Percentiles rank a stretch among this genome's conserved stretches.
Conservation (phyloP, 257 asterid genomes). For the Solanum tarijense region DNA sequence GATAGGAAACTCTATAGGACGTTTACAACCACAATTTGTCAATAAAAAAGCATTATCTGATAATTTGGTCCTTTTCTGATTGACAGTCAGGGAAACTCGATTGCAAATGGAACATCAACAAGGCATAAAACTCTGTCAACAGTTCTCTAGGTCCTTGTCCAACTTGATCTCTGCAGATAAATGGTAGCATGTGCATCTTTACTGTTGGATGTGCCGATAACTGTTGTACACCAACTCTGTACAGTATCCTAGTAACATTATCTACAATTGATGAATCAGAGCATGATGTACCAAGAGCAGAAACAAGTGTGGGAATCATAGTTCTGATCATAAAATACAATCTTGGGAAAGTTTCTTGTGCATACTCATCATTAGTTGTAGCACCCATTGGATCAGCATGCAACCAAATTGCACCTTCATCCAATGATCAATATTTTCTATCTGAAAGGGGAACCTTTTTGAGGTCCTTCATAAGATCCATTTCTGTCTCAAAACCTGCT, state of each 20-base stretch:
- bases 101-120: slow-evolving; percentile 73
- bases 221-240: slow-evolving; percentile 66
- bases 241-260: slow-evolving; percentile 62
- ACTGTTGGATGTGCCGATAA: slow-evolving; percentile 81
- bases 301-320: slow-evolving; percentile 55
- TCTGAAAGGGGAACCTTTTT: slow-evolving; percentile 64
- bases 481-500: slow-evolving; percentile 24
- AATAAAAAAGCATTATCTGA: slow-evolving; percentile 44
- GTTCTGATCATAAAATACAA: slow-evolving; percentile 51
- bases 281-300: slow-evolving; percentile 34
- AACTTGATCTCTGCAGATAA: slow-evolving; percentile 34
- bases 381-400: slow-evolving; percentile 30
- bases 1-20: slow-evolving; percentile 50
- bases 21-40: slow-evolving; percentile 66
- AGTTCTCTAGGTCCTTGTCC: slow-evolving; percentile 32
- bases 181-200: slow-evolving; percentile 67
- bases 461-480: slow-evolving; percentile 36
- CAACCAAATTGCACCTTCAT: slow-evolving; percentile 72
- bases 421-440: slow-evolving; percentile 60
- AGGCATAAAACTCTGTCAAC: slow-evolving; percentile 69
- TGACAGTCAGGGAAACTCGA: slow-evolving; percentile 55
- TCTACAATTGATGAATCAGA: slow-evolving; percentile 29
- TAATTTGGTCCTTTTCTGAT: slow-evolving; percentile 43
- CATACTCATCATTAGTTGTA: slow-evolving; percentile 35
- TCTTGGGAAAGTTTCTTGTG: slow-evolving; percentile 45